Evolutionary conservation across 345 rosid genomes (phyloP).

Genomic region (Camelina hispida): DNA sequence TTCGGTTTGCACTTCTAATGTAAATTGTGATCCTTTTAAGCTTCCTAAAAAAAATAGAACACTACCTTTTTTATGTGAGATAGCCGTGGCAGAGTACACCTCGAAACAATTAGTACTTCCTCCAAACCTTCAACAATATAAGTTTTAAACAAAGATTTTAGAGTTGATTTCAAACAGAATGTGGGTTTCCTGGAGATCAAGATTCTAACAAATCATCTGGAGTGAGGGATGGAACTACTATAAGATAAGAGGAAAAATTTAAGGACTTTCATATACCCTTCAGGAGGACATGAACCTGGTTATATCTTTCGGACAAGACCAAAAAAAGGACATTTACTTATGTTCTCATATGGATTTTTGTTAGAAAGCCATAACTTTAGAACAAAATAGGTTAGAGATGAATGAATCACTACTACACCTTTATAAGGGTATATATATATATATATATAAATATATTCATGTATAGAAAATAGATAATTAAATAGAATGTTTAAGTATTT

Average conservation of each 20-base stretch:
- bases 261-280: too few relatives aligned
- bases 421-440: not conserved
- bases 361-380: not conserved
- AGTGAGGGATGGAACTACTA: too few relatives aligned
- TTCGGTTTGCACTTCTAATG: too few relatives aligned
- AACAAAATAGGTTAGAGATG: not conserved
- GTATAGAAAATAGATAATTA: not conserved
- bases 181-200: conserved; percentile 30
- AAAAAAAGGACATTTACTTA: too few relatives aligned
- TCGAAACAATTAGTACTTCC: conserved; percentile 53
- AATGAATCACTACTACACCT: not conserved
- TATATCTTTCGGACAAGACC: too few relatives aligned
- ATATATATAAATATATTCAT: not conserved
- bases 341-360: not conserved
- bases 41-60: too few relatives aligned
- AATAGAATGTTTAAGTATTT: too few relatives aligned
- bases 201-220: conserved; percentile 3
- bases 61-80: conserved; percentile 72
- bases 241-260: too few relatives aligned
- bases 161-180: not conserved
- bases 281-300: too few relatives aligned
- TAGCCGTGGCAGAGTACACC: conserved; percentile 71
- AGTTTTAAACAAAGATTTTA: conserved; percentile 6
- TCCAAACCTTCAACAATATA: conserved; percentile 59
- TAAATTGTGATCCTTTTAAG: too few relatives aligned